Base-by-base conservation (phyloP, 495 filamentous ascomycete species). In the Hyaloscypha variabilis region DNA sequence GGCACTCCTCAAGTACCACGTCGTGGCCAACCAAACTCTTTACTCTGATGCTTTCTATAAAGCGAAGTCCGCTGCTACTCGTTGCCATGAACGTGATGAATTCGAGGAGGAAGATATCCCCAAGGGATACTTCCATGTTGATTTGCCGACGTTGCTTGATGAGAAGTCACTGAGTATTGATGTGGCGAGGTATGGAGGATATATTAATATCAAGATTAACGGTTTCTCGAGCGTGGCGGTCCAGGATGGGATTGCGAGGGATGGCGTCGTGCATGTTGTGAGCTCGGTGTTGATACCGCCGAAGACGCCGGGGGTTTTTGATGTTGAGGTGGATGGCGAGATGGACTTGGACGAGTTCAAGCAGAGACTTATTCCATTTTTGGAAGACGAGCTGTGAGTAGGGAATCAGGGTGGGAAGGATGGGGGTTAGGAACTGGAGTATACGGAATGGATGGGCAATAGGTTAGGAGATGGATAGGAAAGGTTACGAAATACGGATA, bases 11-110 rank as follows among this genome's bases (percentile, higher is more conserved):
- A 76, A 88, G 75, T 96, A 96, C 74, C 91, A 96, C 71, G 75
- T 94, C 67, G 89, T 93, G 1, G 80, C 80, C 6, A 86, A 89
- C 67, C 82, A 88, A 68, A 94, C 91, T 1, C 76, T 97, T 3
- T 97, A 96, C 75, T 90, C 89, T 23, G 94, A 97, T 76, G 90
- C 83, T 21, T 91, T 81, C 70, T 92, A 92, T 75, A 80, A 82
- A 13, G 53, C 46, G 11, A 62, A 72, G 26, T 23, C 8, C 11
- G 39, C 8, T 1, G 10, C 6, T 30, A 58, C 50, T 6, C 55
- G 63, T 1, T 64, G 46, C 13, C 54, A 69, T 3, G 59, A 21
- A 13, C 65, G 63, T 0, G 59, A 68, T 8, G 67, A 54, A 0
- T 34, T 54, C 36, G 69, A 66, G 6, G 58, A 55, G 50, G 46